Evolutionary conservation across 2,329 filamentous ascomycete genomes (phyloP), one percentile per base, ranked within the genome.

Genomic region (Neofusicoccum cordaticola): DNA sequence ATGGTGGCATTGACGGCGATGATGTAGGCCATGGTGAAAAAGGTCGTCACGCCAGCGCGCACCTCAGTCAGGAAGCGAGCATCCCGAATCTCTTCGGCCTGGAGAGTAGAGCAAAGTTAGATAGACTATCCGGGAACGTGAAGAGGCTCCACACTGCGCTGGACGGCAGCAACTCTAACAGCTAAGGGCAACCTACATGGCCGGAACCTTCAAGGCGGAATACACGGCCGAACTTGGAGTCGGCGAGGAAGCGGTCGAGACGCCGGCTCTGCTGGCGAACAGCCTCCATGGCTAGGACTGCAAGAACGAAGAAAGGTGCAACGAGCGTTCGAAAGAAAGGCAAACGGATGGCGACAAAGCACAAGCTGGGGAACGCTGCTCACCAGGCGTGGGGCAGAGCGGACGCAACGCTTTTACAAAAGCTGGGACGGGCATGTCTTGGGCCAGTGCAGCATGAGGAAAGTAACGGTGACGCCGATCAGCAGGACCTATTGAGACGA

Each of bases 51-150:
- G 41, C 92, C 92, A 66, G 90, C 92, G 67, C 92, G 89, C 62
- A 96, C 81, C 79, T 96, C 92, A 35, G 91, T 94, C 69, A 91
- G 86, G 80, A 96, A 95, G 69, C 84, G 84, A n/a, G 91, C 88
- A 27, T 89, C 88, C 73, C 89, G 88, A 63, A 91, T 87, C 75
- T 92, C 89, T 69, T 82, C 84, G 66, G 84, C 84, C 89, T 91
- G 63, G 62, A 50, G 27, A 31, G 27, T 5, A 5, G 63, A 39
- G 12, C 15, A 34, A 61, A 31, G 57, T 61, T 39, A 50, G 57
- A 13, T 45, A 19, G 22, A 39, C 17, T 15, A 3, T 11, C 12
- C 5, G 4, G 27, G 27, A 31, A 7, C 27, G 27, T 1, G 27
- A 5, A 4, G 27, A 31, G 27, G 27, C 27, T 31, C 27, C 27